Conservation (phyloP, 2,329 filamentous ascomycete genomes). For the Bretziella fagacearum region DNA sequence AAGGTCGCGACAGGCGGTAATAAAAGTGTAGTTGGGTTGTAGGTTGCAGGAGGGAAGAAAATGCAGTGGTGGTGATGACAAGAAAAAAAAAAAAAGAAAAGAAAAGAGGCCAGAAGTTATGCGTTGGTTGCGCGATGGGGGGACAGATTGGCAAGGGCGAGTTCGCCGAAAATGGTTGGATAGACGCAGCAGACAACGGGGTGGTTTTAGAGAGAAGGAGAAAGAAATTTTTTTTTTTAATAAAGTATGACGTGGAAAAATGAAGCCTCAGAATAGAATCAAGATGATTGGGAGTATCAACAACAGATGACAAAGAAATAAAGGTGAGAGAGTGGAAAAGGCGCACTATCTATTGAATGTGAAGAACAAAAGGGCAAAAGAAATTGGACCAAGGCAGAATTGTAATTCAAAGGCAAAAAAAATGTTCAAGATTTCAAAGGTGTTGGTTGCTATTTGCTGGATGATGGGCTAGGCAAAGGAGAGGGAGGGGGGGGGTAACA, state of each 20-base stretch:
- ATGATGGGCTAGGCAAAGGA: conserved; percentile 1
- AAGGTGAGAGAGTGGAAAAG: too few relatives aligned
- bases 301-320: too few relatives aligned
- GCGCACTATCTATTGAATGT: too few relatives aligned
- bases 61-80: conserved; percentile 1
- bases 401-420: too few relatives aligned
- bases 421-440: too few relatives aligned
- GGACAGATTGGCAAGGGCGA: background rate
- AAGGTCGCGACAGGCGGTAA: background rate
- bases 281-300: too few relatives aligned
- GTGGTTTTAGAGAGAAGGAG: conserved; percentile 8
- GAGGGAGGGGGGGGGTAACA: background rate
- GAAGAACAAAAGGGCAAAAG: too few relatives aligned
- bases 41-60: background rate
- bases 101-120: conserved; percentile 13
- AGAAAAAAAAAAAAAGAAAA: conserved; percentile 12
- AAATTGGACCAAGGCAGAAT: too few relatives aligned
- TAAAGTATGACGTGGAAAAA: too few relatives aligned
- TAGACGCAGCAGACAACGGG: background rate
- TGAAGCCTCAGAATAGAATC: too few relatives aligned
- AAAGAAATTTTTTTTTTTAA: too few relatives aligned
- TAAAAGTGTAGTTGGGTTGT: background rate
- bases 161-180: background rate
- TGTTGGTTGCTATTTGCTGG: too few relatives aligned
- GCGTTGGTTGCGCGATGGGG: background rate